These are phyloP conservation scores for Aspergillus sp. DNA, from an alignment of 2,329 filamentous ascomycete species.

Conservation along the genomic window DNA sequence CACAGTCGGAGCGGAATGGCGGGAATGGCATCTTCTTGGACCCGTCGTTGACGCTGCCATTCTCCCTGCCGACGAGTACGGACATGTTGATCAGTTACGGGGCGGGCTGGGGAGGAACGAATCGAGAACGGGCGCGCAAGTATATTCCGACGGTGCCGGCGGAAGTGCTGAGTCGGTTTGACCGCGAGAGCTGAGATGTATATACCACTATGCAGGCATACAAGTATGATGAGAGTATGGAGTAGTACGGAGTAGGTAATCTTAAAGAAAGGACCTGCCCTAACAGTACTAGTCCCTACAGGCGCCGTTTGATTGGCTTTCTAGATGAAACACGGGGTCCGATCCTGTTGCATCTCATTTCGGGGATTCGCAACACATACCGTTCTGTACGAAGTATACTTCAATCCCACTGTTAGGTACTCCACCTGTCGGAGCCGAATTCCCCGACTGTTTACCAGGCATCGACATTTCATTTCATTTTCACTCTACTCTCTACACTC, in stretches of 20 bases:
- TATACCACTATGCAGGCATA: conserved; percentile 10
- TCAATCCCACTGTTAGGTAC: not conserved
- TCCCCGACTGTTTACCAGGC: not conserved
- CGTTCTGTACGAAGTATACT: not conserved
- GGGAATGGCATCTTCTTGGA: conserved; percentile 66
- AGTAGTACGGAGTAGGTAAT: not conserved
- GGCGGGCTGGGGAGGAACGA: conserved; percentile 88
- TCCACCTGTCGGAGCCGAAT: not conserved
- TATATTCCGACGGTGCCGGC: conserved; percentile 95
- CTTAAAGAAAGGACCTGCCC: not conserved
- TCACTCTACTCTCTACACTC: not conserved
- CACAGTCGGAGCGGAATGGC: conserved; percentile 27
- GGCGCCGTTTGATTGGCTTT: no score
- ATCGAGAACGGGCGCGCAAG: conserved; percentile 86
- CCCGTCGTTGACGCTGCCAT: conserved; percentile 88
- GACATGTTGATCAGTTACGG: conserved; percentile 97
- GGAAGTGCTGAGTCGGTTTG: conserved; percentile 87
- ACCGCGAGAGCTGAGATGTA: conserved; percentile 47
- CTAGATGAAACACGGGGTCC: no score
- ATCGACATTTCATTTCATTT: conserved; percentile 1
- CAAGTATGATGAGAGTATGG: not conserved
- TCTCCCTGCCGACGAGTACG: conserved; percentile 90
- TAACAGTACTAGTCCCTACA: not conserved
- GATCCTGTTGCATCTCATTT: no score
- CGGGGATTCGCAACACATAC: no score